Conservation (phyloP, 148 eudicot species). For the Polygonum maritimum region DNA sequence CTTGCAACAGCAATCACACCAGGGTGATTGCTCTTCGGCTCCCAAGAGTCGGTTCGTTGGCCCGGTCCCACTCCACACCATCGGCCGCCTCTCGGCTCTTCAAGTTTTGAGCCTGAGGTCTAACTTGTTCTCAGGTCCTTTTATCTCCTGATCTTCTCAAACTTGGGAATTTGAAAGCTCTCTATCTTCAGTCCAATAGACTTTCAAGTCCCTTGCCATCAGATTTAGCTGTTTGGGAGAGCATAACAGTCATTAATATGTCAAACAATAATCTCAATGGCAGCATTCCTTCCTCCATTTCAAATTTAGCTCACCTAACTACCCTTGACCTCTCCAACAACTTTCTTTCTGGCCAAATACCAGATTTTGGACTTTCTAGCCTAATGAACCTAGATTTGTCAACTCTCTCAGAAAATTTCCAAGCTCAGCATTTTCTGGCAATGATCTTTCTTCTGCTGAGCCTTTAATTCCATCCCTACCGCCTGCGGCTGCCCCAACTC, state of each 20-base stretch:
- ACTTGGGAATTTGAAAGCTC: slow-evolving; percentile 22
- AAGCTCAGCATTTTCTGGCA: slow-evolving; percentile 31
- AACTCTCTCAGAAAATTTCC: slow-evolving; percentile 31
- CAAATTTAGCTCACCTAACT: slow-evolving; percentile 30
- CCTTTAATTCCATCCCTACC: neutral
- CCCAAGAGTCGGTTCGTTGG: slow-evolving; percentile 24
- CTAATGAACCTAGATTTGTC: slow-evolving; percentile 28
- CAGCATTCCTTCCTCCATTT: slow-evolving; percentile 23
- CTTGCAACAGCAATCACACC: slow-evolving; percentile 19
- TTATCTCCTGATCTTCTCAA: slow-evolving; percentile 30
- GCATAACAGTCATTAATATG: slow-evolving; percentile 32
- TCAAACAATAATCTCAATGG: slow-evolving; percentile 68
- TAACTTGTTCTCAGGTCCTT: slow-evolving; percentile 22
- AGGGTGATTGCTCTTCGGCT: slow-evolving; percentile 20
- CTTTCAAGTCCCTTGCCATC: slow-evolving; percentile 25
- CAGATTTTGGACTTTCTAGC: slow-evolving; percentile 26
- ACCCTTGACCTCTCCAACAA: slow-evolving; percentile 31
- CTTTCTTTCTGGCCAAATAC: slow-evolving; percentile 36
- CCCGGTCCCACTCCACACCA: slow-evolving; percentile 16
- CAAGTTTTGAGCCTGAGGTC: slow-evolving; percentile 23
- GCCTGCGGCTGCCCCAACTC: slow-evolving; percentile 2
- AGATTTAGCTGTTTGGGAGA: slow-evolving; percentile 45
- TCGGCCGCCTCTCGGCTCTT: slow-evolving; percentile 18
- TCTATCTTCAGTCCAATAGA: slow-evolving; percentile 24
- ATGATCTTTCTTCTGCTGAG: slow-evolving; percentile 7